These are phyloP conservation scores for Hortiboletus campestris DNA, from an alignment of 768 basidiomycete species.

Conservation along the genomic window DNA sequence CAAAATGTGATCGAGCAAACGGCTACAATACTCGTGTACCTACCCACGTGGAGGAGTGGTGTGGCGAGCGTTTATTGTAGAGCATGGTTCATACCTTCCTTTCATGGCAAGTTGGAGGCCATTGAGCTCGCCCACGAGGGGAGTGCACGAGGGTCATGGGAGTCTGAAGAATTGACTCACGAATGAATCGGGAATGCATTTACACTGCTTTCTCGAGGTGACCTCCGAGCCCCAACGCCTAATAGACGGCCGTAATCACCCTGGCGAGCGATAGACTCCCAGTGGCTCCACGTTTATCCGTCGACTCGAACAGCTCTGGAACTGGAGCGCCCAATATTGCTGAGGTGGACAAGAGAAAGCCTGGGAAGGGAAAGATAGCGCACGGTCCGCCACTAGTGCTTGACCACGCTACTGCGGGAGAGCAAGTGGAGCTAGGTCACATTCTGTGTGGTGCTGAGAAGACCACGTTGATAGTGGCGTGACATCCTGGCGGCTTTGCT, in stretches of 20 bases:
- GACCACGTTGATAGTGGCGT: constrained; percentile 26
- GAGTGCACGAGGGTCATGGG: not conserved
- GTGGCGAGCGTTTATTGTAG: not conserved
- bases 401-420: constrained; percentile 11
- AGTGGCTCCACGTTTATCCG: not conserved
- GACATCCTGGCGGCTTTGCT: constrained; percentile 4
- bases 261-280: not conserved
- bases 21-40: not conserved
- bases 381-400: not conserved
- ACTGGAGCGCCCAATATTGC: not conserved
- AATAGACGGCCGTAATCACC: too few relatives aligned
- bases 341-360: not conserved
- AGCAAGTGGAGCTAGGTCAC: constrained; percentile 14
- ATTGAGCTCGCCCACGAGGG: not conserved
- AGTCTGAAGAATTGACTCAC: not conserved
- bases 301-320: not conserved
- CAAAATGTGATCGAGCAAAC: not conserved
- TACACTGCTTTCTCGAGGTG: not conserved
- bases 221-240: not conserved
- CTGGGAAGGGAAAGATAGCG: constrained; percentile 2
- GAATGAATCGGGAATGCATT: too few relatives aligned
- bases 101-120: not conserved
- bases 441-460: constrained; percentile 16
- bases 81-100: not conserved
- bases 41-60: not conserved